Evolutionary conservation across 1,284 basidiomycete genomes (phyloP), one percentile per base, ranked within the genome.

Genomic region (Puccinia triticina): DNA sequence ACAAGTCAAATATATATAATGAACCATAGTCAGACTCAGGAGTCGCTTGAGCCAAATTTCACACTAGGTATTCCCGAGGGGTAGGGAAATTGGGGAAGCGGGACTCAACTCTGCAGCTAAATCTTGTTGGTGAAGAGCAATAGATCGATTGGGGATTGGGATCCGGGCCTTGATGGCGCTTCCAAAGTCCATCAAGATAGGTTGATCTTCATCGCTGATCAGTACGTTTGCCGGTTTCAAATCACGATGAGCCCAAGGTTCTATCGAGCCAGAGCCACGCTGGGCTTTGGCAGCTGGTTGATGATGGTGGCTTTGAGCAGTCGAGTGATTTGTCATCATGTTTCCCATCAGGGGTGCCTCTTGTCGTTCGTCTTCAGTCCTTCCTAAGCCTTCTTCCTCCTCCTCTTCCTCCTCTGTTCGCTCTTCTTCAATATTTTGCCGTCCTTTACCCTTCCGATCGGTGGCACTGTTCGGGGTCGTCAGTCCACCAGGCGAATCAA

Each of bases 101-200:
- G 32, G 18, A 74, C 79, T 81, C 79, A 81, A 81, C 79, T 77
- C 83, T 32, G 74, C 78, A 40, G 72, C 83, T 53, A 83, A 69
- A 32, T 77, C 83, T 83, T 87, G 87, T 57, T 87, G 85, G 43
- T 86, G 85, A 10, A 87, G 82, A 3, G 87, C 87, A 21, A 86
- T 84, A 12, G 83, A 83, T 43, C 87, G 84, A 26, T 84, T 83
- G 23, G 80, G 76, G 69, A 87, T 86, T 34, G 83, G 73, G 26
- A 87, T 79, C 23, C 85, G 85, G 14, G 86, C 87, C 53, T 84
- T 84, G 61, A 85, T 84, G 12, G 86, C 85, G 80, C 84, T 85
- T 21, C 87, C 87, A 84, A 87, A 87, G 82, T 87, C 87, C 86
- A 87, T 87, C 34, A 87, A 84, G 50, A 87, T 84, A 23, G 85